A percentile compares a stretch with the other conserved stretches of the same genome.
Evolutionary conservation across 495 filamentous ascomycete genomes (phyloP).

Genomic region (Aspergillus indologenus): DNA sequence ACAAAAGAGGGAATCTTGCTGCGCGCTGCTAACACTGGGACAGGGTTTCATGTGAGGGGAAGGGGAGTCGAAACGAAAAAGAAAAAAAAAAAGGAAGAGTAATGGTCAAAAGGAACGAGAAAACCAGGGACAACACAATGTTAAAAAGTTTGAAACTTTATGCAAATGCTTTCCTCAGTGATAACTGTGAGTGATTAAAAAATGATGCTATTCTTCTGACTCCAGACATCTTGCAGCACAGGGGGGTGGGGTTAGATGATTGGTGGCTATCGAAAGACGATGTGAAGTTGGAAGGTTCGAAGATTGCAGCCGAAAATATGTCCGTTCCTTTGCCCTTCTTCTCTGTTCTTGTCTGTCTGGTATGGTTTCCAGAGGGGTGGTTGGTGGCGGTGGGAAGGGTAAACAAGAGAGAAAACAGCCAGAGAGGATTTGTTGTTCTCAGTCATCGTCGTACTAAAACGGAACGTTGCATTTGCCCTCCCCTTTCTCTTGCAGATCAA

Average conservation of each 20-base stretch:
- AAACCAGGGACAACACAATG: background rate
- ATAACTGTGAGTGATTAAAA: constrained; percentile 38
- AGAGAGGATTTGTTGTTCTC: constrained; percentile 16
- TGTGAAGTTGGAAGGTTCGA: constrained; percentile 17
- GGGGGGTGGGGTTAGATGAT: constrained; percentile 18
- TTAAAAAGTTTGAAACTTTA: constrained; percentile 26
- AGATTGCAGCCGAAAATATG: constrained; percentile 19
- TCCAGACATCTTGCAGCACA: constrained; percentile 27
- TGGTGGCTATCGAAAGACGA: constrained; percentile 23
- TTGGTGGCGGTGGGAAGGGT: constrained; percentile 2
- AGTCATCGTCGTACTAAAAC: constrained; percentile 21
- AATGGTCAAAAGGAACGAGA: constrained; percentile 17
- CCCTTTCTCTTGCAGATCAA: constrained; percentile 12
- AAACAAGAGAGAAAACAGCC: constrained; percentile 17
- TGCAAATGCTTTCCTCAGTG: constrained; percentile 27
- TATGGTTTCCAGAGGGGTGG: background rate
- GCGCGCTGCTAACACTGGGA: constrained; percentile 42
- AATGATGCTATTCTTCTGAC: constrained; percentile 35
- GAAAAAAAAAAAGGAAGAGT: constrained; percentile 12
- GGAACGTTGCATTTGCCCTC: constrained; percentile 27
- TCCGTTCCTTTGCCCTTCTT: background rate
- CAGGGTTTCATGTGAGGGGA: constrained; percentile 31
- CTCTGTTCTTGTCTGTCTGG: background rate
- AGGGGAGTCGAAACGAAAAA: constrained; percentile 26
- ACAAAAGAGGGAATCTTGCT: constrained; percentile 44